phyloP scores from a whole-genome alignment of 495 filamentous ascomycete genomes.

The Sordaria brevicollis region DNA sequence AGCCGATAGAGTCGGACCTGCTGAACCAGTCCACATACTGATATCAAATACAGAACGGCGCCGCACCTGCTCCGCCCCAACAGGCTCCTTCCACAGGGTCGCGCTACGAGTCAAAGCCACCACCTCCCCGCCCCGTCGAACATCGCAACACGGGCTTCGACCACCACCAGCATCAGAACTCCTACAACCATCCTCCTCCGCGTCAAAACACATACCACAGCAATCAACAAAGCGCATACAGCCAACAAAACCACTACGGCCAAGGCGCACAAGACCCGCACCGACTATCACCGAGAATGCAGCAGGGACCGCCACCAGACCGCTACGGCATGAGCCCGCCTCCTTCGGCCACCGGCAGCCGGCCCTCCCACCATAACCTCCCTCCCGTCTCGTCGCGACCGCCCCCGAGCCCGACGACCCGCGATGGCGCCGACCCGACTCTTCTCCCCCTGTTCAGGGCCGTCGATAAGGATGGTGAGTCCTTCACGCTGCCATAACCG shows the following conservation, averaged over 20 bases:
- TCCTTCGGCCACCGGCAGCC: conserved; percentile 20
- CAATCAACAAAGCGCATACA: background rate
- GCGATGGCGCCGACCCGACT: conserved; percentile 55
- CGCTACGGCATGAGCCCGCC: conserved; percentile 23
- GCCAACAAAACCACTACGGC: background rate
- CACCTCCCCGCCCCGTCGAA: conserved; percentile 23
- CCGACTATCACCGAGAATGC: conserved; percentile 11
- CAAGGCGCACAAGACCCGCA: conserved; percentile 1
- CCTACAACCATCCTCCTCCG: background rate
- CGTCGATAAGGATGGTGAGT: conserved; percentile 71
- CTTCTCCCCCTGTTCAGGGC: conserved; percentile 82
- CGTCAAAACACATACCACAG: background rate
- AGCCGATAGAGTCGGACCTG: conserved; percentile 7
- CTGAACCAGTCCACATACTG: conserved; percentile 4
- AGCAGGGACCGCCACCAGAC: conserved; percentile 8
- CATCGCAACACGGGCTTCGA: conserved; percentile 10
- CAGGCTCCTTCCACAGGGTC: conserved; percentile 12
- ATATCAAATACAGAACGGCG: conserved; percentile 25
- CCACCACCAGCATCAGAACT: conserved; percentile 3
- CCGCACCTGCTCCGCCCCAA: conserved; percentile 1
- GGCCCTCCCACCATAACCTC: conserved; percentile 40
- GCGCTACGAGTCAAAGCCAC: conserved; percentile 32
- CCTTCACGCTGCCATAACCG: background rate
- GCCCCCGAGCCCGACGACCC: conserved; percentile 53
- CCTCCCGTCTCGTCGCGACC: conserved; percentile 49